These are phyloP conservation scores for Chrysanthemum seticuspe DNA, from an alignment of 129 eudicot species.

Conservation along the genomic window DNA sequence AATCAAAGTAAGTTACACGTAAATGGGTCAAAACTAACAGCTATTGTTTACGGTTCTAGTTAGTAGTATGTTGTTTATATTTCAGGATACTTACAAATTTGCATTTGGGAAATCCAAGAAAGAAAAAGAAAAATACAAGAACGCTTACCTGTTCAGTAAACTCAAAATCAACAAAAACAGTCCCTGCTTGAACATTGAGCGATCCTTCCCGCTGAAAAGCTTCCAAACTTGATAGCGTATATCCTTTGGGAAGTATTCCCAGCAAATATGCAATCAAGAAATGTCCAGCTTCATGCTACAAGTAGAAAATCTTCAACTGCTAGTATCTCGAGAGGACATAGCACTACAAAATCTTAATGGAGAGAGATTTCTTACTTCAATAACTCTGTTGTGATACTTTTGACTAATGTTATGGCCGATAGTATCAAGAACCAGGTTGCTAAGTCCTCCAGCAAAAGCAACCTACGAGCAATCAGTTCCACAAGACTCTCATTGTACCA, in stretches of 20 bases:
- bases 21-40: no score
- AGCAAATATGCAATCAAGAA: conserved; percentile 73
- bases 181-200: conserved; percentile 88
- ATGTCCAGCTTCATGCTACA: conserved; percentile 95
- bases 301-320: not conserved
- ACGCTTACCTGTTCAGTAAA: conserved; percentile 74
- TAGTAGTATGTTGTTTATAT: not conserved
- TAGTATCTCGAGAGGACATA: not conserved
- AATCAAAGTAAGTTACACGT: no score
- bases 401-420: conserved; percentile 81
- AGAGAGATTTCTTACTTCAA: conserved; percentile 57
- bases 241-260: conserved; percentile 88
- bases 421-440: conserved; percentile 83
- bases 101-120: not conserved
- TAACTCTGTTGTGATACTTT: conserved; percentile 89
- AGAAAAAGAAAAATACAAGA: conserved; percentile 2
- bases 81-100: not conserved
- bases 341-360: not conserved
- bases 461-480: conserved; percentile 48
- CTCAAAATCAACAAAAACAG: conserved; percentile 88
- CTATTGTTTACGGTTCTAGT: not conserved
- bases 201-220: conserved; percentile 90
- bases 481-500: conserved; percentile 4
- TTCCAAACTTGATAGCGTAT: conserved; percentile 79
- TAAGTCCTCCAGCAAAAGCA: conserved; percentile 67